Evolutionary conservation across 2,329 filamentous ascomycete species (phyloP).

Genomic region (Cadophora sp.): DNA sequence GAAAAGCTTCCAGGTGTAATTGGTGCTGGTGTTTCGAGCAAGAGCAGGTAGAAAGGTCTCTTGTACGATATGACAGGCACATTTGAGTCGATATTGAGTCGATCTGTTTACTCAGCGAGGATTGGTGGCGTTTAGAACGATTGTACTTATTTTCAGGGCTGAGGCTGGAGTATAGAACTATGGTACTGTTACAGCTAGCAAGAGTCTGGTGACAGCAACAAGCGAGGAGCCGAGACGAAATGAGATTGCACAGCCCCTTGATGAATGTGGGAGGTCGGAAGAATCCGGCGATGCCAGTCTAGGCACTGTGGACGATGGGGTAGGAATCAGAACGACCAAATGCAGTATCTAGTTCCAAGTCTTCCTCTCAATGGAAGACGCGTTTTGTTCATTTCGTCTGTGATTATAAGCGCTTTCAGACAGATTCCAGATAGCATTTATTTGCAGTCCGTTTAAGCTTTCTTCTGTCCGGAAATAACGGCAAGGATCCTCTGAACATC

Average conservation of each 20-base stretch:
- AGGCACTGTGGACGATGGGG: not conserved
- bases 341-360: not conserved
- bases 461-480: not conserved
- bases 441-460: slow-evolving; percentile 3
- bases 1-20: slow-evolving; percentile 93
- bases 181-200: not conserved
- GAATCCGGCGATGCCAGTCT: not conserved
- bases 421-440: not conserved
- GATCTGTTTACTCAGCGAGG: slow-evolving; percentile 24
- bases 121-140: slow-evolving; percentile 36
- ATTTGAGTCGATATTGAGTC: no score
- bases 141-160: slow-evolving; percentile 36
- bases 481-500: not conserved
- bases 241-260: not conserved
- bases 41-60: slow-evolving; percentile 46
- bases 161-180: slow-evolving; percentile 33
- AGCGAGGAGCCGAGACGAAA: not conserved
- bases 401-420: not conserved
- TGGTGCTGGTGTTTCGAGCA: slow-evolving; percentile 88
- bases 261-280: not conserved
- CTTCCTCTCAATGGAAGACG: not conserved
- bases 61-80: slow-evolving; percentile 37
- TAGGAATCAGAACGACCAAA: not conserved
- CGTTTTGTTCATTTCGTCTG: not conserved
- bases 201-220: not conserved